phyloP scores from a whole-genome alignment of 2,329 filamentous ascomycete species.

The Sporothrix mexicana region DNA sequence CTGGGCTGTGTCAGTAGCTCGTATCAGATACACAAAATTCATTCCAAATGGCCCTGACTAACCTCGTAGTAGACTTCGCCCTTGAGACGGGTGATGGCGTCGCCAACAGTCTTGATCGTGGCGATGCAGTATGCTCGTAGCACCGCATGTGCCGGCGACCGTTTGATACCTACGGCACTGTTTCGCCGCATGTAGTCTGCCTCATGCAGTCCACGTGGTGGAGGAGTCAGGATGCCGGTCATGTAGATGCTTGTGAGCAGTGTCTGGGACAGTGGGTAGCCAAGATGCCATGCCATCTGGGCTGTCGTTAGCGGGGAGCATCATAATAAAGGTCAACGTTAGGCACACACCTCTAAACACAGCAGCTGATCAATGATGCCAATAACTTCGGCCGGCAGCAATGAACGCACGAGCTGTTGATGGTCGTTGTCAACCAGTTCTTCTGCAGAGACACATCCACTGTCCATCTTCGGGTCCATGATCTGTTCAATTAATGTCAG shows the following conservation, averaged over 20 bases:
- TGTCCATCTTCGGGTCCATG: conserved; percentile 99
- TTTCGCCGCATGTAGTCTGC: conserved; percentile 63
- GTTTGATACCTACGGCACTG: conserved; percentile 49
- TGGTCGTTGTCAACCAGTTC: conserved; percentile 81
- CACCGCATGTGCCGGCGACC: conserved; percentile 55
- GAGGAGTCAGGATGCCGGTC: conserved; percentile 77
- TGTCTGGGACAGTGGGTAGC: conserved; percentile 94
- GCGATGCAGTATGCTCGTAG: conserved; percentile 86
- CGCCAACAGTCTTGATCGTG: conserved; percentile 80
- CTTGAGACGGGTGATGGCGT: conserved; percentile 77
- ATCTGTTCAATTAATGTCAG: conserved; percentile 64
- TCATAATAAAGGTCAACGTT: not conserved
- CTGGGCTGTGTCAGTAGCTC: conserved; percentile 56
- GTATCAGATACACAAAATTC: no score
- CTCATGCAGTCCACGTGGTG: conserved; percentile 66
- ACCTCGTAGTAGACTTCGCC: conserved; percentile 87
- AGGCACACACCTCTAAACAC: conserved; percentile 76
- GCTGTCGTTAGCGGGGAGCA: not conserved
- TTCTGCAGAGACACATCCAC: conserved; percentile 77
- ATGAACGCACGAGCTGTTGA: conserved; percentile 72
- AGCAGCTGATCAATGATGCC: conserved; percentile 94
- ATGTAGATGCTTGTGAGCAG: conserved; percentile 92
- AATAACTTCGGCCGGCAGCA: conserved; percentile 79
- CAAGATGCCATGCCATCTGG: conserved; percentile 96
- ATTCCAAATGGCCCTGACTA: no score